Conservation (phyloP, 768 basidiomycete species). For the Lactarius pseudohatsudake region DNA sequence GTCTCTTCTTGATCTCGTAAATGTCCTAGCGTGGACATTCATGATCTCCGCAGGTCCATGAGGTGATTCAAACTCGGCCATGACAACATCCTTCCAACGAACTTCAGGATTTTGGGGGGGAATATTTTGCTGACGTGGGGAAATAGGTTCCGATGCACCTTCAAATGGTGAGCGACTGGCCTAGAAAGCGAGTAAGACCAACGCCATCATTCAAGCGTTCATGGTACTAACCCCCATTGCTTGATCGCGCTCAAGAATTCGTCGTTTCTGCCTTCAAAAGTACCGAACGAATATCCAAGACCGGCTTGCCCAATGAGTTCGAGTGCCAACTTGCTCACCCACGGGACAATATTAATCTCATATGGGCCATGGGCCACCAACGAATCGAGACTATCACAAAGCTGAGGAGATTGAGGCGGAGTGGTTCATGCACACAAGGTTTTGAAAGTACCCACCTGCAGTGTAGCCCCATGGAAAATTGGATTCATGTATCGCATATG, state of each 20-base stretch:
- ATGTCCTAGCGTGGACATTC: slow-evolving; percentile 43
- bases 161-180: not conserved
- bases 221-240: not conserved
- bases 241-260: slow-evolving; percentile 31
- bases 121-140: not conserved
- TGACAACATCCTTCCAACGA: not conserved
- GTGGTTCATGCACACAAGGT: too few relatives aligned
- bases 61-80: slow-evolving; percentile 36
- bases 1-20: slow-evolving; percentile 38
- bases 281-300: slow-evolving; percentile 13
- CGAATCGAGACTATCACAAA: not conserved
- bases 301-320: slow-evolving; percentile 18
- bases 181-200: not conserved
- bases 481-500: slow-evolving; percentile 13
- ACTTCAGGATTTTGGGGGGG: not conserved
- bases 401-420: not conserved
- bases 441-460: not conserved
- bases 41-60: slow-evolving; percentile 47
- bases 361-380: not conserved
- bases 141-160: not conserved
- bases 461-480: slow-evolving; percentile 6
- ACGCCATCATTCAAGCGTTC: not conserved
- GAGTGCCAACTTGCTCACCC: slow-evolving; percentile 8
- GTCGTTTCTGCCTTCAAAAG: slow-evolving; percentile 32
- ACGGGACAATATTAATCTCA: slow-evolving; percentile 8